These are phyloP conservation scores for Dothideomycetidae sp. DNA, from an alignment of 2,329 filamentous ascomycete species.

Conservation along the genomic window DNA sequence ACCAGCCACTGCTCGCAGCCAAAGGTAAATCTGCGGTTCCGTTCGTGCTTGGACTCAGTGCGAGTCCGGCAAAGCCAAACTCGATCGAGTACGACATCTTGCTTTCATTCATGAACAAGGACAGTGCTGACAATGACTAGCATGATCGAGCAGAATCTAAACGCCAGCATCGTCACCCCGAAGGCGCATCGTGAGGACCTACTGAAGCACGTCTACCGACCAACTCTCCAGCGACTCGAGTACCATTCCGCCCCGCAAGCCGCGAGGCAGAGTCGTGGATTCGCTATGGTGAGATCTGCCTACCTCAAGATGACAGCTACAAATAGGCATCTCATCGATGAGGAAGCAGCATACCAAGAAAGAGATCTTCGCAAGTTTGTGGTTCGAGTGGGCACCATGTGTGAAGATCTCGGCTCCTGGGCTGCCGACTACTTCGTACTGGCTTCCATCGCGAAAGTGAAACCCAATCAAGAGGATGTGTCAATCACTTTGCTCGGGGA, in stretches of 20 bases:
- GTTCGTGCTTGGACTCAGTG: constrained; percentile 62
- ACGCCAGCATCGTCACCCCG: constrained; percentile 56
- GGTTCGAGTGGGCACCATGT: too few species aligned
- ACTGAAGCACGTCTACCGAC: constrained; percentile 52
- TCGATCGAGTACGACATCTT: constrained; percentile 36
- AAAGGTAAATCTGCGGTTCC: constrained; percentile 35
- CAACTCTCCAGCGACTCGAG: constrained; percentile 32
- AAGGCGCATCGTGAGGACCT: constrained; percentile 55
- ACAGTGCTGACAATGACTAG: constrained; percentile 26
- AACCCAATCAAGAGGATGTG: too few species aligned
- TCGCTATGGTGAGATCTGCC: constrained; percentile 10
- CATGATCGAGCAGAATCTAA: constrained; percentile 59
- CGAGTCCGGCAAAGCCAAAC: constrained; percentile 50
- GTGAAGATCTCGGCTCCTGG: too few species aligned
- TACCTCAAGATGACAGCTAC: constrained; percentile 7
- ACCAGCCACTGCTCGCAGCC: constrained; percentile 39
- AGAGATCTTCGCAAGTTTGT: constrained; percentile 1
- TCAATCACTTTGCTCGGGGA: too few species aligned
- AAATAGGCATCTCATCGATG: neutral
- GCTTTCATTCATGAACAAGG: constrained; percentile 10
- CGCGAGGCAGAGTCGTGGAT: neutral
- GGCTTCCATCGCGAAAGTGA: too few species aligned
- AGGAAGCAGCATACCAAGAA: neutral
- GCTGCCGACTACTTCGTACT: too few species aligned
- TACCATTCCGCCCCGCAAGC: neutral